Evolutionary conservation across 257 asterid genomes (phyloP).

Genomic region (Ehretia macrophylla): DNA sequence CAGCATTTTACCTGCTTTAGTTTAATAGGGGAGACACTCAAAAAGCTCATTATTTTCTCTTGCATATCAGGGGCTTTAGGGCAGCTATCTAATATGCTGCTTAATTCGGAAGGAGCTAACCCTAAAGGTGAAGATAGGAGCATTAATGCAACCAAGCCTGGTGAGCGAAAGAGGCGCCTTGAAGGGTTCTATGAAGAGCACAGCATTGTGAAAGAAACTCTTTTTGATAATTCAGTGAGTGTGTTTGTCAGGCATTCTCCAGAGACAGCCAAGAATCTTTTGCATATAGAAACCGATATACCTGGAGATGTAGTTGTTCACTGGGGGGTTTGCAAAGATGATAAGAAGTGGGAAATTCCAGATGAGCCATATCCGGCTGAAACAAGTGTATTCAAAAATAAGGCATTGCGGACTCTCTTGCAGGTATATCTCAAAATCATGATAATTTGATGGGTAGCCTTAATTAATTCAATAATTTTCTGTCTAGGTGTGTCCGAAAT

Average conservation of each 20-base stretch:
- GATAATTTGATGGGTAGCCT: background rate
- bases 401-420: conserved; percentile 70
- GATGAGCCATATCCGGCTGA: conserved; percentile 70
- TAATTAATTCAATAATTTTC: no score
- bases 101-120: conserved; percentile 43
- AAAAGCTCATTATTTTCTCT: conserved; percentile 4
- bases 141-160: conserved; percentile 19
- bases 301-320: conserved; percentile 82
- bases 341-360: conserved; percentile 77
- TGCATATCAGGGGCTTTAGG: conserved; percentile 55
- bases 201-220: conserved; percentile 52
- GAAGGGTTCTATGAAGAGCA: conserved; percentile 80
- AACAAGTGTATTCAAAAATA: conserved; percentile 64
- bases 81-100: conserved; percentile 51
- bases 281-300: conserved; percentile 79
- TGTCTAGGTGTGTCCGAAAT: no score
- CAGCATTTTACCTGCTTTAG: background rate
- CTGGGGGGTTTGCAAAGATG: conserved; percentile 87
- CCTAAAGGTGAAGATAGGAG: conserved; percentile 30
- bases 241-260: conserved; percentile 56
- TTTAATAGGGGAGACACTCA: background rate
- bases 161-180: conserved; percentile 36
- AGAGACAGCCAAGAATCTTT: conserved; percentile 43
- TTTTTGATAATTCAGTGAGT: conserved; percentile 40
- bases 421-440: conserved; percentile 40